A percentile compares a stretch with the other conserved stretches of the same genome.
These are phyloP conservation scores for Gigaspora rosea DNA, from an alignment of 192 early-diverging fungal genomes.

Conservation along the genomic window DNA sequence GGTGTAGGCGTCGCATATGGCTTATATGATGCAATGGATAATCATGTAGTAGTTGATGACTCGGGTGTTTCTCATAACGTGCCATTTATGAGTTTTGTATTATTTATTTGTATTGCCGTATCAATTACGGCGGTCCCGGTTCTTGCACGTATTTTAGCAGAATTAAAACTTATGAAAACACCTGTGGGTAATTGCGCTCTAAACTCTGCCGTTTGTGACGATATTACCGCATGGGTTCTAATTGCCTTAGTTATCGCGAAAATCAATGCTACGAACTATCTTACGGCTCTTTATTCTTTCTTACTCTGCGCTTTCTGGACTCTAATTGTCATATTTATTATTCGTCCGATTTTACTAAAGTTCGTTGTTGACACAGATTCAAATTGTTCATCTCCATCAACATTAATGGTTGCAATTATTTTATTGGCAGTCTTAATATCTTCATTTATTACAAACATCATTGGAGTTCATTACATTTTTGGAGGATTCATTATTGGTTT, in stretches of 20 bases:
- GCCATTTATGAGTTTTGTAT: slow-evolving; percentile 72
- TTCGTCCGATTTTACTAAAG: slow-evolving; percentile 63
- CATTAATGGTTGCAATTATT: slow-evolving; percentile 68
- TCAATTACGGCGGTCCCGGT: slow-evolving; percentile 88
- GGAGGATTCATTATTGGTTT: slow-evolving; percentile 88
- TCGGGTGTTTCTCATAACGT: not conserved
- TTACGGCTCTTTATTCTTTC: slow-evolving; percentile 84
- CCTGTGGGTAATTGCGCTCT: slow-evolving; percentile 83
- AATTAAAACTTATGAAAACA: slow-evolving; percentile 81
- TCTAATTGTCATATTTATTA: slow-evolving; percentile 66
- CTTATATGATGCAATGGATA: slow-evolving; percentile 49
- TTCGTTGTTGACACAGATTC: slow-evolving; percentile 55
- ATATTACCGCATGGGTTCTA: slow-evolving; percentile 83
- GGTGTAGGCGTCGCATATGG: slow-evolving; percentile 74
- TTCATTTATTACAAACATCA: slow-evolving; percentile 80
- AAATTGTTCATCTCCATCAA: slow-evolving; percentile 54
- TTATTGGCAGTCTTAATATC: slow-evolving; percentile 70
- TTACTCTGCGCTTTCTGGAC: slow-evolving; percentile 68
- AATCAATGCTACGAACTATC: slow-evolving; percentile 68
- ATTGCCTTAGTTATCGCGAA: slow-evolving; percentile 85
- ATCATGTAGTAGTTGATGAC: no score
- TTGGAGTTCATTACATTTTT: slow-evolving; percentile 94
- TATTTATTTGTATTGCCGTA: slow-evolving; percentile 93
- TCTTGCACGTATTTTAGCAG: slow-evolving; percentile 89
- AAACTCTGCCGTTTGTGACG: slow-evolving; percentile 83